Evolutionary conservation across 371 early-diverging fungal species (phyloP).

Genomic region (Capillidium heterosporum): DNA sequence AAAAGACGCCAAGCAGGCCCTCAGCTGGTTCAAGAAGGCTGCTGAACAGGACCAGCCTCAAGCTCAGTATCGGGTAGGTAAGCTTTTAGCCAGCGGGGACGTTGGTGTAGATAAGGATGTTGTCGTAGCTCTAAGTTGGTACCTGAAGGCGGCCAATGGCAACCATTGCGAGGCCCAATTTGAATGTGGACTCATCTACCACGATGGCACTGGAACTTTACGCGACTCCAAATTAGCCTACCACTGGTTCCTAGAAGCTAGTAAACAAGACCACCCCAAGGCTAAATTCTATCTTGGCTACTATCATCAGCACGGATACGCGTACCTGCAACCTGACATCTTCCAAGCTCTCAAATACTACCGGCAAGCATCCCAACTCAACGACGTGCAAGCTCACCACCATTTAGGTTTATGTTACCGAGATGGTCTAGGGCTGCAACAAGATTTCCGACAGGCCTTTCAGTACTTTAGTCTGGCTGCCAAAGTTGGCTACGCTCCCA

Average conservation of each 20-base stretch:
- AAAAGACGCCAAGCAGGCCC: slow-evolving; percentile 26
- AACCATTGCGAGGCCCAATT: slow-evolving; percentile 59
- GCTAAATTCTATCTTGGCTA: slow-evolving; percentile 61
- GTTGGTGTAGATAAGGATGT: slow-evolving; percentile 31
- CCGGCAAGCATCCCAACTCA: slow-evolving; percentile 34
- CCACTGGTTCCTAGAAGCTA: slow-evolving; percentile 20
- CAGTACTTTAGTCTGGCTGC: slow-evolving; percentile 44
- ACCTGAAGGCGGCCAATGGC: slow-evolving; percentile 41
- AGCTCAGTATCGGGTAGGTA: slow-evolving; percentile 61
- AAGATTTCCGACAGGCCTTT: slow-evolving; percentile 34
- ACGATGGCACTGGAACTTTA: slow-evolving; percentile 41
- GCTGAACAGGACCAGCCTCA: slow-evolving; percentile 49
- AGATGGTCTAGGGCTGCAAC: slow-evolving; percentile 43
- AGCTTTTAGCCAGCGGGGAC: slow-evolving; percentile 43
- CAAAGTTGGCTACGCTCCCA: slow-evolving; percentile 43
- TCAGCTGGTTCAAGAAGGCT: slow-evolving; percentile 49
- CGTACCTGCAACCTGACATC: slow-evolving; percentile 24
- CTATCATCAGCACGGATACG: slow-evolving; percentile 62
- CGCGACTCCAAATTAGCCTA: slow-evolving; percentile 34
- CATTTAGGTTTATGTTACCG: slow-evolving; percentile 54
- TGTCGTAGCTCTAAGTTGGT: slow-evolving; percentile 40
- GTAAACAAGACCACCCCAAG: slow-evolving; percentile 32
- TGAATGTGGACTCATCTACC: slow-evolving; percentile 59
- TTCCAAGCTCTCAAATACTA: slow-evolving; percentile 43
- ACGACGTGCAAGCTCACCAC: slow-evolving; percentile 37